Conservation (phyloP, 208 protist genomes). For the Leishmania turanica region DNA sequence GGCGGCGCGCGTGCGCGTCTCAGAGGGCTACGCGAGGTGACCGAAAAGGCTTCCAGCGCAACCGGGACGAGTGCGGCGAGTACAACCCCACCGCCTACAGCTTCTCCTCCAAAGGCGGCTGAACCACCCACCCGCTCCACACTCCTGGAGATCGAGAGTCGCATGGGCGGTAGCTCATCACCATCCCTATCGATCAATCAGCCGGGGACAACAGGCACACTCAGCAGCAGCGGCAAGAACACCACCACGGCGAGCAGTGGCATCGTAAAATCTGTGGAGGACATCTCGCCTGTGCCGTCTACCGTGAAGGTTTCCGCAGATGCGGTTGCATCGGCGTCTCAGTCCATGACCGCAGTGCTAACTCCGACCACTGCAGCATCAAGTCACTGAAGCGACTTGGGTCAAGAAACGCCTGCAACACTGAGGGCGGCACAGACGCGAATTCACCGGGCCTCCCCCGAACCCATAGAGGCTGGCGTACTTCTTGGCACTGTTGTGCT, state of each 20-base stretch:
- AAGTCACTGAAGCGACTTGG: not conserved
- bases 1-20: conserved; percentile 4
- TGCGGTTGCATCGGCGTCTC: not conserved
- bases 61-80: not conserved
- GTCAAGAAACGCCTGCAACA: no score
- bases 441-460: not conserved
- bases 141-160: conserved; percentile 27
- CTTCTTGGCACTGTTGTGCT: not conserved
- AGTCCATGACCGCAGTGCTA: not conserved
- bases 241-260: not conserved
- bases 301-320: not conserved
- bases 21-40: conserved; percentile 1
- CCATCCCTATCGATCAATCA: not conserved
- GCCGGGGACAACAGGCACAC: not conserved
- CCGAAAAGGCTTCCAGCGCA: not conserved
- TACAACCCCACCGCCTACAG: not conserved
- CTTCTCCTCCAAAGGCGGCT: not conserved
- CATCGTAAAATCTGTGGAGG: conserved; percentile 6
- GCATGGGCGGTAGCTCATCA: not conserved
- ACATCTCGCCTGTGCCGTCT: not conserved
- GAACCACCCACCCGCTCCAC: conserved; percentile 10
- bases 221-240: not conserved
- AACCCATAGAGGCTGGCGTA: not conserved
- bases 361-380: not conserved
- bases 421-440: not conserved